Base-by-base conservation (phyloP, 2,329 filamentous ascomycete genomes). In the Pseudomassariella vexata region DNA sequence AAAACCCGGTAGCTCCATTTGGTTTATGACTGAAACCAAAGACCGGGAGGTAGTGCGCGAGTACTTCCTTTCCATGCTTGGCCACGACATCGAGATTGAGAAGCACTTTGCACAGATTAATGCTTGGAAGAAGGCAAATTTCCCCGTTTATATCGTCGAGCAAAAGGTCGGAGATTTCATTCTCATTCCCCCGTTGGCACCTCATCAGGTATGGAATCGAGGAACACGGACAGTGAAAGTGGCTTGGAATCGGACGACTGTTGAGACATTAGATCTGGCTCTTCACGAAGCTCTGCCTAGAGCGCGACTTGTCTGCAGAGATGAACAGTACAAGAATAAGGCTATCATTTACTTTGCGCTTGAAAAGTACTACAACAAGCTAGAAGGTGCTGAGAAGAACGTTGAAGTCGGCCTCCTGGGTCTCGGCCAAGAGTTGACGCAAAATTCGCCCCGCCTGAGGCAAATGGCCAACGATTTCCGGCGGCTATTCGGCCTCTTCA, bases 311-410 rank as follows among this genome's bases (percentile, higher is more conserved):
- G 90, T 96, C 3, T 96, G 92, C 53, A 83, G 92, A 22, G 92
- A 98, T 45, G 92, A 98, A 55, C 90, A 96, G 56, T 98, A 98
- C 67, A 96, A 96, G 57, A 95, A 94, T 63, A 96, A 96, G 56
- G 86, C 89, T 5, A 95, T 96, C 36, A 71, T 95, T 26, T 95
- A 89, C 56, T 95, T 82, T 53, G 86, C 88, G 0, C 68, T 96
- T 4, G 65, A 82, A 9, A 92, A 88, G 49, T 96, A 96, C 53
- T 66, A 70, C 40, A 63, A 66, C n/a, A 66, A 76, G 30, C 70
- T 85, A 11, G 33, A 56, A 26, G 63, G 70, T 16, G 64, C 74
- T 29, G 73, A 76, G 30, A 66, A 70, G 35, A 58, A 58, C 19
- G 55, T 61, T 9, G 62, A 70, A 31, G 62, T 65, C 33, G 61